Evolutionary conservation across 176 grass and related monocot species (phyloP), one percentile per base, ranked within the genome.

Genomic region (Oryza coarctata): DNA sequence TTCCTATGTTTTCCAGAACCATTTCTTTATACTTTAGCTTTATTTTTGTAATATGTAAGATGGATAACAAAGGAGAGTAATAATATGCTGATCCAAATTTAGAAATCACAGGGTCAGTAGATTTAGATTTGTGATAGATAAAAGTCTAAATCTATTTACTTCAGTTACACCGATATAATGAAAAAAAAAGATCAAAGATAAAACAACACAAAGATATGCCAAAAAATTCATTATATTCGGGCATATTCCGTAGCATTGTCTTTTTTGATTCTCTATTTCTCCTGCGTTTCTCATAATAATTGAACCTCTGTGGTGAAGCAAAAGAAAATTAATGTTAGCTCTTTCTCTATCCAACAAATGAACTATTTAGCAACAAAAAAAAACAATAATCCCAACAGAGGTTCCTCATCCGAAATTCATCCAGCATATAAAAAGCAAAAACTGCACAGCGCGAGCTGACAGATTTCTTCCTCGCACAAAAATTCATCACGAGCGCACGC

Each of bases 231-330:
- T 35, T 18, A 77, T 26, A 98, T 12, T 95, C 87, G 4, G 88
- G 88, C 49, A 95, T 81, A 82, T 93, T 91, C 62, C 52, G 61
- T 63, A 98, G 50, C 77, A 91, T 60, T 7, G 82, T 79, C 82
- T 79, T 88, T 86, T 89, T 89, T 70, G 88, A 89, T 82, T 95
- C 92, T 68, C 72, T 90, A 67, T 97, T 93, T 87, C 63, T 91
- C 76, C 75, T 93, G 74, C 72, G 82, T 58, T 92, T 94, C 52
- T 68, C 82, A 63, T 94, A 93, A 79, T 82, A 84, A 80, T 82
- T 94, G 84, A 98, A 98, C 83, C 88, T 89, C 92, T 94, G 84
- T 33, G 70, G 39, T 34, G 90, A 66, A 75, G 57, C 33, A 72
- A 78, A 67, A 81, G 65, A 65, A 29, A 61, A 32, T 63, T 50